phyloP scores from a whole-genome alignment of 176 grass and related monocot species.

The Cenchrus fungigraminus region DNA sequence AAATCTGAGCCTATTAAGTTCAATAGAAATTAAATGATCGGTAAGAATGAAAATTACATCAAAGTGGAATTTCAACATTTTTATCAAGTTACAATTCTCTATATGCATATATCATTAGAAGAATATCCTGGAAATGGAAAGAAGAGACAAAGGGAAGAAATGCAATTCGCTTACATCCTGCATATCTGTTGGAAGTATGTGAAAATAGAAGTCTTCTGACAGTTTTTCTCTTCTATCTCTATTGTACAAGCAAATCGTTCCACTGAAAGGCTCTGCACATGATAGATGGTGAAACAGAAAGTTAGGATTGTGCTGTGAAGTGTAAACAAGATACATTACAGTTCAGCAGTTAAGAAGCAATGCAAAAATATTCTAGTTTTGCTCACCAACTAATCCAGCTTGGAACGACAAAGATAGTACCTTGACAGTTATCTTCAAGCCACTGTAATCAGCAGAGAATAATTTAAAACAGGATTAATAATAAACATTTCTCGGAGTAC shows the following conservation, averaged over 20 bases:
- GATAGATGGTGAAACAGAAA: constrained; percentile 32
- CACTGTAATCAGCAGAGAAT: constrained; percentile 57
- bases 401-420: constrained; percentile 96
- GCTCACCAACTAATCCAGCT: constrained; percentile 94
- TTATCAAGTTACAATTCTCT: constrained; percentile 7
- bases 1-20: constrained; percentile 64
- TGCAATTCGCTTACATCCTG: constrained; percentile 73
- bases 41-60: constrained; percentile 8
- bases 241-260: constrained; percentile 99
- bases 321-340: constrained; percentile 26
- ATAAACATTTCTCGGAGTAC: constrained; percentile 10
- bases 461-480: constrained; percentile 47
- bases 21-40: constrained; percentile 43
- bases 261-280: constrained; percentile 85
- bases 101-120: constrained; percentile 12
- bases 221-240: constrained; percentile 94
- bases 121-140: constrained; percentile 23
- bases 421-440: constrained; percentile 96
- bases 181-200: constrained; percentile 77
- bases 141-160: constrained; percentile 5
- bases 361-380: constrained; percentile 30
- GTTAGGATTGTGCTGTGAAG: constrained; percentile 13
- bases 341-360: constrained; percentile 32
- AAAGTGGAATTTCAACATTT: constrained; percentile 27
- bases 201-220: constrained; percentile 92